These are phyloP conservation scores for Yamadazyma spencermartinsiae DNA, from an alignment of 1,139 yeast species.

Conservation along the genomic window DNA sequence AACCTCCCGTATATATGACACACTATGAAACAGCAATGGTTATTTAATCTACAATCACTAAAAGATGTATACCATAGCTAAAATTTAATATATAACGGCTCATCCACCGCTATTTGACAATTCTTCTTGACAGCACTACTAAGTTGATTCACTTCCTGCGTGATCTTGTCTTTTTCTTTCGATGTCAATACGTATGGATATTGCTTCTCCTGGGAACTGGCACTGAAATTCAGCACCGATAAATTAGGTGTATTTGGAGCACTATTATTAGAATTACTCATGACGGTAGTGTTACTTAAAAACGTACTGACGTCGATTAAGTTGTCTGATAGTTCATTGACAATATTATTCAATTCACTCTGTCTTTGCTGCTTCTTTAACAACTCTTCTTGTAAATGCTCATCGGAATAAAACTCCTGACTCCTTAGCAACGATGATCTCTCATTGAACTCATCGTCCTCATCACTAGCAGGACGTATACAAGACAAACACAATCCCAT, in stretches of 20 bases:
- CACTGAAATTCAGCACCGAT: slow-evolving; percentile 6
- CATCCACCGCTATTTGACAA: slow-evolving; percentile 24
- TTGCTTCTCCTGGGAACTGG: slow-evolving; percentile 9
- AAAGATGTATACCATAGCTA: slow-evolving; percentile 12
- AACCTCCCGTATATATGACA: background rate
- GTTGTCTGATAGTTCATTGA: slow-evolving; percentile 44
- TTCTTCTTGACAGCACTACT: slow-evolving; percentile 21
- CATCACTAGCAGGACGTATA: slow-evolving; percentile 32
- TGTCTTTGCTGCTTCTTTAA: slow-evolving; percentile 44
- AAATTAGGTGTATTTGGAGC: slow-evolving; percentile 12
- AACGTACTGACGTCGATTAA: slow-evolving; percentile 47
- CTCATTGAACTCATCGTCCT: slow-evolving; percentile 43
- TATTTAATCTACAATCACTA: background rate
- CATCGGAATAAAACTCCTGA: slow-evolving; percentile 32
- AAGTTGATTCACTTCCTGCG: slow-evolving; percentile 20
- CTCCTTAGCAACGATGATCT: slow-evolving; percentile 36
- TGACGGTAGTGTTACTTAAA: slow-evolving; percentile 22
- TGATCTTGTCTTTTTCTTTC: slow-evolving; percentile 24
- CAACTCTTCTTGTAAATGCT: slow-evolving; percentile 42
- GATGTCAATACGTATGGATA: slow-evolving; percentile 19
- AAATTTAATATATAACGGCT: slow-evolving; percentile 33
- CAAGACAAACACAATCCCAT: slow-evolving; percentile 58
- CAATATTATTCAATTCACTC: slow-evolving; percentile 42
- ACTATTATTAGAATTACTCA: slow-evolving; percentile 10
- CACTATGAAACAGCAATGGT: background rate